Conservation (phyloP, 2,329 filamentous ascomycete species). For the Paecilomyces dactylethromorphus region DNA sequence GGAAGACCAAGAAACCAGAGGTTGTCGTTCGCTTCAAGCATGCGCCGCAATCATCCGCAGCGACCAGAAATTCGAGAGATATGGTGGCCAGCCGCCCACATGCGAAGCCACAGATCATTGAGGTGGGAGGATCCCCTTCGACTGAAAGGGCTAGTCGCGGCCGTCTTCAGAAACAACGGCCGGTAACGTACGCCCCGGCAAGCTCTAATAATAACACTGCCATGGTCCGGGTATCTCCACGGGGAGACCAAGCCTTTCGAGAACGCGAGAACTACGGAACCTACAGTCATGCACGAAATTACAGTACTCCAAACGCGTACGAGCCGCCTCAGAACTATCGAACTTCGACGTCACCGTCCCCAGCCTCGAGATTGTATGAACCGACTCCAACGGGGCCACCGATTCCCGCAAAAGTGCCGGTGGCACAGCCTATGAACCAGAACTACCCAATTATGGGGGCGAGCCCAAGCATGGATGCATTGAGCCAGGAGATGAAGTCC, state of each 20-base stretch:
- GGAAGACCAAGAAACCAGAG: slow-evolving; percentile 46
- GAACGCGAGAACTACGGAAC: slow-evolving; percentile 14
- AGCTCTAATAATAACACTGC: slow-evolving; percentile 4
- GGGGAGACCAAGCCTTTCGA: slow-evolving; percentile 10
- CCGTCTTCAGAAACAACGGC: slow-evolving; percentile 10
- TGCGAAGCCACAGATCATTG: slow-evolving; percentile 22
- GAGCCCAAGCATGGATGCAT: slow-evolving; percentile 37
- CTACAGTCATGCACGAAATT: slow-evolving; percentile 13
- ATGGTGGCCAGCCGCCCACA: slow-evolving; percentile 9
- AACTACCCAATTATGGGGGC: slow-evolving; percentile 20
- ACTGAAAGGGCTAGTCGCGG: slow-evolving; percentile 9
- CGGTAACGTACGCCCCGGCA: slow-evolving; percentile 7
- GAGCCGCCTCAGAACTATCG: slow-evolving; percentile 17
- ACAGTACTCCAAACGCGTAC: slow-evolving; percentile 18
- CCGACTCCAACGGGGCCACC: slow-evolving; percentile 26
- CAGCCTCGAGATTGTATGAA: slow-evolving; percentile 24
- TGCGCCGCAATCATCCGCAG: slow-evolving; percentile 19
- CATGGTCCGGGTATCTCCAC: slow-evolving; percentile 16
- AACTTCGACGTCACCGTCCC: slow-evolving; percentile 23
- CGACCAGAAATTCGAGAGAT: slow-evolving; percentile 9
- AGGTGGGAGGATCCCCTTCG: slow-evolving; percentile 21
- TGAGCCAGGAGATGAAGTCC: slow-evolving; percentile 52
- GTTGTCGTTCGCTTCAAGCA: slow-evolving; percentile 43
- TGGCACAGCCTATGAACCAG: slow-evolving; percentile 22
- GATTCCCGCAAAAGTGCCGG: slow-evolving; percentile 38